These are phyloP conservation scores for Agrocybe praecox DNA, from an alignment of 768 basidiomycete species.

Conservation along the genomic window DNA sequence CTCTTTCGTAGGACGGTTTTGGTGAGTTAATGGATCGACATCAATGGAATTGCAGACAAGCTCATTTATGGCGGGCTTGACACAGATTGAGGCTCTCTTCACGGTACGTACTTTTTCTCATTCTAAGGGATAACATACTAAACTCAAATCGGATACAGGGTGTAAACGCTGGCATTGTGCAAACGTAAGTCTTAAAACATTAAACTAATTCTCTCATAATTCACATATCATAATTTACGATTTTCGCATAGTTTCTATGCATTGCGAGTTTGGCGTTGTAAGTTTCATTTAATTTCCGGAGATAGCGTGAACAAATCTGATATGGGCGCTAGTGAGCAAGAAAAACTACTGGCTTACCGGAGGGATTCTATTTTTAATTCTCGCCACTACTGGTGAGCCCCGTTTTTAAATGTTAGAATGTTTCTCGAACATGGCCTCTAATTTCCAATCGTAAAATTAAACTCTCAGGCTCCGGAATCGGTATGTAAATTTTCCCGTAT, in stretches of 20 bases:
- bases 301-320: background rate
- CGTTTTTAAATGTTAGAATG: background rate
- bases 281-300: conserved; percentile 6
- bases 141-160: conserved; percentile 34
- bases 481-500: conserved; percentile 18
- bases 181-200: conserved; percentile 38
- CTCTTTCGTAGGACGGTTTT: conserved; percentile 34
- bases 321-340: conserved; percentile 37
- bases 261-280: conserved; percentile 49
- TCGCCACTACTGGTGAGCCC: conserved; percentile 31
- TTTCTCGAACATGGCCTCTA: background rate
- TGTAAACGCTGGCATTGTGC: conserved; percentile 52
- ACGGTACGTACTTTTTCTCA: conserved; percentile 31
- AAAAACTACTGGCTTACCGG: conserved; percentile 34
- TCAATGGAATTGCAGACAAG: no score
- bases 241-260: conserved; percentile 44
- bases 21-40: conserved; percentile 26
- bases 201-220: background rate
- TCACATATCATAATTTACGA: background rate
- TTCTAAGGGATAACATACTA: background rate
- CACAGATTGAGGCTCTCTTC: conserved; percentile 47
- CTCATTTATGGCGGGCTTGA: no score
- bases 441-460: background rate
- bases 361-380: conserved; percentile 31
- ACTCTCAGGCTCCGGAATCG: conserved; percentile 32